Evolutionary conservation across 371 early-diverging fungal genomes (phyloP), one percentile per base, ranked within the genome.

Genomic region (Zancudomyces culisetae): DNA sequence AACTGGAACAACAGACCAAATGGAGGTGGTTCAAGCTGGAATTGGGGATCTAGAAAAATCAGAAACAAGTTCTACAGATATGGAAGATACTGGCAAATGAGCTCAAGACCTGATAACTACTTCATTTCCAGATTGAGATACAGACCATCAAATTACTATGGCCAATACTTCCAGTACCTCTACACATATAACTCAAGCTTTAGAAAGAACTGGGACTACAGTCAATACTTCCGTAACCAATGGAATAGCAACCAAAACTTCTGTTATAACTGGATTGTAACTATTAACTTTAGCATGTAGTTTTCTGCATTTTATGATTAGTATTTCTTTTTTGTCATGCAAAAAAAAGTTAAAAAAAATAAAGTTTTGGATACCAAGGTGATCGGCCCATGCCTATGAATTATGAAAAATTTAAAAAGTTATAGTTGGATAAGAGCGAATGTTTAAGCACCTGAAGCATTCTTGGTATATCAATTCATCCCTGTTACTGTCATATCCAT

Each of bases 101-200:
- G 26, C n/a, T 18, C 24, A 4, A 24, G 13, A 48, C n/a, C 48
- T 6, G 22, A 15, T 2, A 4, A 4, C 27, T 2, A 24, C n/a
- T 48, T 48, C 27, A 48, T 48, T n/a, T 3, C 8, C n/a, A 48
- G 27, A n/a, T 27, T 48, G 27, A 23, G 27, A 23, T 48, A 26
- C 27, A n/a, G 22, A 3, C 48, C 48, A 2, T 8, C 4, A n/a
- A 27, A 23, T n/a, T 48, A 48, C 27, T 48, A 48, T 26, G 48
- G 48, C 3, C 48, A 48, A 27, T 13, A n/a, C n/a, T 48, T 48
- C 27, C 23, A 48, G 29, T 48, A 48, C n/a, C 48, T 48, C 10
- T 48, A 48, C 27, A 4, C 10, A 10, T 48, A 26, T 27, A 13
- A 48, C 27, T 10, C n/a, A 10, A 18, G 10, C 3, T 48, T 23